Evolutionary conservation across 2,329 filamentous ascomycete genomes (phyloP).

Genomic region (Scopulariopsis brevicaulis): DNA sequence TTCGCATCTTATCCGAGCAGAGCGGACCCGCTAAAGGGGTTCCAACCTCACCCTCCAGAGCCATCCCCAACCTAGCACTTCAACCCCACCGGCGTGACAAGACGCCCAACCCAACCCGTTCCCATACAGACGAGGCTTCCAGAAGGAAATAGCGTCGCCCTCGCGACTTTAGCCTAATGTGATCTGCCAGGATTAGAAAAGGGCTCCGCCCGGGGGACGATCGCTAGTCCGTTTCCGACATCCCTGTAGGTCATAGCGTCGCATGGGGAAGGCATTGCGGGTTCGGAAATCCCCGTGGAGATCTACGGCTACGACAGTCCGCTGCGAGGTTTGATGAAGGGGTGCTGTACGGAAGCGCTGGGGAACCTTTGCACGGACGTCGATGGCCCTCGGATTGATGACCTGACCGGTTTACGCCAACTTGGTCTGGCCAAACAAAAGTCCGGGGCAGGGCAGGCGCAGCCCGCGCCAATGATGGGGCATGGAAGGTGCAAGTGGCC

Average conservation of each 20-base stretch:
- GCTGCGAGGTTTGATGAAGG: not conserved
- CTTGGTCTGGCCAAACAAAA: not conserved
- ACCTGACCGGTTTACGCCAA: not conserved
- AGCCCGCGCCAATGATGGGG: not conserved
- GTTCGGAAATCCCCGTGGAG: not conserved
- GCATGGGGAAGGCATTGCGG: not conserved
- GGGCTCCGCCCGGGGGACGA: not conserved
- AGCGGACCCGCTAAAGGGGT: not conserved
- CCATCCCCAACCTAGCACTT: not conserved
- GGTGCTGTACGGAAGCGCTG: not conserved
- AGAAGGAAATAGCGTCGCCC: not conserved
- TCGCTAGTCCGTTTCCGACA: not conserved
- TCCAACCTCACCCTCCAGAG: not conserved
- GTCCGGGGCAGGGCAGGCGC: not conserved
- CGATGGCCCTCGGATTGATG: not conserved
- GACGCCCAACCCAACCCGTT: not conserved
- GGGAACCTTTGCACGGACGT: not conserved
- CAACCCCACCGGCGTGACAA: not conserved
- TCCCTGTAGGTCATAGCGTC: not conserved
- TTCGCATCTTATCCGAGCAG: not conserved
- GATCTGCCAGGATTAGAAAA: not conserved
- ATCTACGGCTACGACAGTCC: not conserved
- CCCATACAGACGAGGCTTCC: conserved; percentile 2
- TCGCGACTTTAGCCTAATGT: not conserved
- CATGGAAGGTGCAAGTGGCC: not conserved